Evolutionary conservation across 1,284 basidiomycete species (phyloP).

Genomic region (Apiotrichum domesticum): DNA sequence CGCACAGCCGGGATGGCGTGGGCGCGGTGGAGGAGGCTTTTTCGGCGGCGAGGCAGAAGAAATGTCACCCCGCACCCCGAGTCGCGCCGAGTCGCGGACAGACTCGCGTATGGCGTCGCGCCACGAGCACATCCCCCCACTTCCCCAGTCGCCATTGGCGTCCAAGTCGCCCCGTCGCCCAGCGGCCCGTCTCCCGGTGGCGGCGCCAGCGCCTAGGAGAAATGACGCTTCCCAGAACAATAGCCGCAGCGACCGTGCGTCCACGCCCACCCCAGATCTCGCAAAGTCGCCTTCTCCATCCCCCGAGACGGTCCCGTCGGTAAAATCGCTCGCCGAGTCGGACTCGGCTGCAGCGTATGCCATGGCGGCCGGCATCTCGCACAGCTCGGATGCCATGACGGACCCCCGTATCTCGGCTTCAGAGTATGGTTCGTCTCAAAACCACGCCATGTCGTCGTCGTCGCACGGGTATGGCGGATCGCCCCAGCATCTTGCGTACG

Average conservation of each 20-base stretch:
- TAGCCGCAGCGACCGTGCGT: not conserved
- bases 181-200: not conserved
- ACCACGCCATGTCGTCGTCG: too few species aligned
- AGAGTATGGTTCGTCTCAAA: not conserved
- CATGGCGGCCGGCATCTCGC: not conserved
- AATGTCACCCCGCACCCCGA: not conserved
- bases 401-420: not conserved
- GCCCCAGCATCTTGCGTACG: too few species aligned
- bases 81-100: not conserved
- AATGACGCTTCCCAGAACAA: not conserved
- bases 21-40: conserved; percentile 14
- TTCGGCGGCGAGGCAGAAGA: conserved; percentile 9
- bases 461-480: too few species aligned
- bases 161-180: not conserved
- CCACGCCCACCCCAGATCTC: not conserved
- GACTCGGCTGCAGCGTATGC: not conserved
- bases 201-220: not conserved
- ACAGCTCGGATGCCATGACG: not conserved
- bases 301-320: not conserved
- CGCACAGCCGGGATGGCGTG: conserved; percentile 13
- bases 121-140: not conserved
- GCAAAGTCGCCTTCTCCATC: not conserved
- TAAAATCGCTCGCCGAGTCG: not conserved
- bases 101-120: not conserved
- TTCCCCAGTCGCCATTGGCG: not conserved